phyloP scores from a whole-genome alignment of 2,329 filamentous ascomycete species.

The Aureobasidium sp. region DNA sequence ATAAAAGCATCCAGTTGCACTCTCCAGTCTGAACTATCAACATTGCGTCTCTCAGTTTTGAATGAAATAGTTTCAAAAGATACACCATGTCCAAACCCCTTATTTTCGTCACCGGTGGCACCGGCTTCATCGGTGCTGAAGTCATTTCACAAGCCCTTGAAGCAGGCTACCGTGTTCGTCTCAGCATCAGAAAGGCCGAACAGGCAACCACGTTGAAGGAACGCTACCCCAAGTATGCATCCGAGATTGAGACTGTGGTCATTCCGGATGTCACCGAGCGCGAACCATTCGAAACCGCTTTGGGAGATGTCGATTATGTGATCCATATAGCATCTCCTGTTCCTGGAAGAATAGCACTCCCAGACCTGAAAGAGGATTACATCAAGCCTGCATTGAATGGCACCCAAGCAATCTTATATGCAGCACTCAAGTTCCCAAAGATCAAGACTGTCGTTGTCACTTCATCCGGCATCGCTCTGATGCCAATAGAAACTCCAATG shows the following conservation, averaged over 20 bases:
- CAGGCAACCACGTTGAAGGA: conserved; percentile 9
- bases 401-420: conserved; percentile 20
- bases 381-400: conserved; percentile 24
- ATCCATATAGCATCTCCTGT: conserved; percentile 27
- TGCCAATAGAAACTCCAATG: conserved; percentile 16
- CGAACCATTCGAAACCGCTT: conserved; percentile 15
- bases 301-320: conserved; percentile 22
- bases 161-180: conserved; percentile 19
- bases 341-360: conserved; percentile 10
- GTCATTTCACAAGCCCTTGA: conserved; percentile 18
- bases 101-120: conserved; percentile 22
- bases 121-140: conserved; percentile 26
- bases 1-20: neutral
- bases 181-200: conserved; percentile 16
- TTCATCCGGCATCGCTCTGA: conserved; percentile 20
- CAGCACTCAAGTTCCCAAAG: conserved; percentile 19
- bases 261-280: conserved; percentile 17
- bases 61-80: neutral
- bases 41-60: too few species aligned
- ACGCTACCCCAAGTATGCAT: neutral
- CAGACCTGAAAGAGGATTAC: conserved; percentile 19
- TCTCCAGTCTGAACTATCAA: too few species aligned
- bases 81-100: neutral
- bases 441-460: conserved; percentile 25
- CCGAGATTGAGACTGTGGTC: conserved; percentile 16